Conservation (phyloP, 148 eudicot genomes). For the Linanthus parryae region DNA sequence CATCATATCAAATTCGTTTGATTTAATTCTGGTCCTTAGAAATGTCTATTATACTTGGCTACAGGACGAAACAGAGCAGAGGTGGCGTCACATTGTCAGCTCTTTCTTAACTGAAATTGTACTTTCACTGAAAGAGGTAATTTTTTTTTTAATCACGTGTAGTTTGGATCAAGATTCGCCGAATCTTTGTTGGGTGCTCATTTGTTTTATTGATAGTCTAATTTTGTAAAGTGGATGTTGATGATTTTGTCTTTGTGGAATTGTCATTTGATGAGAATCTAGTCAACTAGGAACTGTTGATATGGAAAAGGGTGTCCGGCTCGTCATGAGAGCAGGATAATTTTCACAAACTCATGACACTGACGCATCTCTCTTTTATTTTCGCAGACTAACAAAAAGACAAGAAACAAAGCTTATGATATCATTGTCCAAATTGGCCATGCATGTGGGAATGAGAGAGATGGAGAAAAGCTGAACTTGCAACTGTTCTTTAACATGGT, state of each 20-base stretch:
- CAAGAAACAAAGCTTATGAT: constrained; percentile 93
- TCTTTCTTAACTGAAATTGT: constrained; percentile 84
- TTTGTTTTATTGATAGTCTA: not conserved
- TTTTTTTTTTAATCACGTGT: not conserved
- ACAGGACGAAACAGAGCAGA: constrained; percentile 65
- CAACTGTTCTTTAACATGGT: constrained; percentile 75
- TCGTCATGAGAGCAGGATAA: no score
- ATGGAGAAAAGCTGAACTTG: constrained; percentile 63
- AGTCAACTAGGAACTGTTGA: no score
- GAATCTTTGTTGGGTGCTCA: not conserved
- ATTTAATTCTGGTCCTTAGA: not conserved
- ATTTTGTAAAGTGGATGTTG: no score
- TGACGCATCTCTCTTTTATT: constrained; percentile 8
- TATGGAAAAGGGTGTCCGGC: no score
- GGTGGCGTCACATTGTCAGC: constrained; percentile 35
- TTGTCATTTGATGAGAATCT: no score
- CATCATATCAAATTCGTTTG: not conserved
- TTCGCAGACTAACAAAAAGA: constrained; percentile 77
- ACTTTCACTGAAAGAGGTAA: constrained; percentile 95
- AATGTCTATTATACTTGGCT: constrained; percentile 1
- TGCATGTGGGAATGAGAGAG: constrained; percentile 69
- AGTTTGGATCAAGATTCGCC: not conserved
- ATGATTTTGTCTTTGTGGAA: not conserved
- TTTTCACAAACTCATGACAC: no score
- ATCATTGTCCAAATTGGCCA: constrained; percentile 90